Conservation (phyloP, 345 rosid species). For the Salix brachista region DNA sequence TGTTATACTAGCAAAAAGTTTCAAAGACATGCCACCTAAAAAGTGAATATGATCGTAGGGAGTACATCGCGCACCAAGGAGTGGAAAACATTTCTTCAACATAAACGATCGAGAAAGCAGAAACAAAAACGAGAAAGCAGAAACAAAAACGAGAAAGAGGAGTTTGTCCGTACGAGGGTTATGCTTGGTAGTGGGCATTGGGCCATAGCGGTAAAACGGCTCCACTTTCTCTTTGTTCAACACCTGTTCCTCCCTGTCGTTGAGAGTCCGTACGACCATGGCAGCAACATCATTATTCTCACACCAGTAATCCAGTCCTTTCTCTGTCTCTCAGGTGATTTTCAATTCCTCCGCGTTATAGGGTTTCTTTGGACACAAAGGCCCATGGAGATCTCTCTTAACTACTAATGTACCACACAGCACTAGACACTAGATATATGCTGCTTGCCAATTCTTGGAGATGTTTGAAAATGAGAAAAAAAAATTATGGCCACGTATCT, state of each 20-base stretch:
- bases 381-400: background rate
- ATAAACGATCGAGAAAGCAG: background rate
- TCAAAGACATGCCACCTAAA: too few relatives aligned
- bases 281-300: slow-evolving; percentile 18
- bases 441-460: background rate
- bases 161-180: slow-evolving; percentile 16
- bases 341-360: background rate
- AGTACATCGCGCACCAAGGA: background rate
- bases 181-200: background rate
- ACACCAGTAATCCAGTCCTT: background rate
- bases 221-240: slow-evolving; percentile 32
- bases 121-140: background rate
- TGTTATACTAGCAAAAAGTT: too few relatives aligned
- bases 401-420: background rate
- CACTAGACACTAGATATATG: background rate
- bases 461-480: background rate
- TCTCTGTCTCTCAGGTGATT: background rate
- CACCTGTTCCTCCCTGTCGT: slow-evolving; percentile 6
- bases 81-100: background rate
- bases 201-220: background rate
- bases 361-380: background rate
- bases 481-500: background rate
- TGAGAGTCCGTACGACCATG: slow-evolving; percentile 10
- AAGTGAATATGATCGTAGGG: too few relatives aligned
- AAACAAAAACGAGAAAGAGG: background rate